phyloP scores from a whole-genome alignment of 352 stramenopile species.

The Phytophthora europaea region DNA sequence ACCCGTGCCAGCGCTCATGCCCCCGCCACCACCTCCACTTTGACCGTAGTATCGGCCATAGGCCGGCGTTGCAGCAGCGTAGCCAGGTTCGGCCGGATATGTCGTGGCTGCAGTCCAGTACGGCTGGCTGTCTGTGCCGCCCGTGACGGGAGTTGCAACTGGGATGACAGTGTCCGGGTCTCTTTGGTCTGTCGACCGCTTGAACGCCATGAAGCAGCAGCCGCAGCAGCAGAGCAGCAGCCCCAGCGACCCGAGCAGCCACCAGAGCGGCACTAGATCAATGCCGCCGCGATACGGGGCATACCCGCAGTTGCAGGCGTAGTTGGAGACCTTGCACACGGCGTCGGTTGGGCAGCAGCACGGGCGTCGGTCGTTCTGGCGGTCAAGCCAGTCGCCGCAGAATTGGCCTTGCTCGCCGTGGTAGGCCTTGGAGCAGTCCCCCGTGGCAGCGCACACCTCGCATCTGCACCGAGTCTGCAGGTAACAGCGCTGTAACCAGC shows the following conservation, averaged over 20 bases:
- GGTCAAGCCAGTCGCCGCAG: conserved; percentile 69
- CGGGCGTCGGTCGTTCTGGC: conserved; percentile 41
- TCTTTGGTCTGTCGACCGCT: conserved; percentile 8
- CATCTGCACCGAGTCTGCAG: conserved; percentile 35
- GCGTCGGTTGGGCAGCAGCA: conserved; percentile 60
- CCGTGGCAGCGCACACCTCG: conserved; percentile 53
- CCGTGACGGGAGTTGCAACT: conserved; percentile 24
- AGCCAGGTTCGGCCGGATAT: conserved; percentile 28
- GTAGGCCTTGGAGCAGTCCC: conserved; percentile 56
- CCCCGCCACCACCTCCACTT: conserved; percentile 18
- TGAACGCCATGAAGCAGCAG: conserved; percentile 36
- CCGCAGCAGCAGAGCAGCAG: conserved; percentile 42
- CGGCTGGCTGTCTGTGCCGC: conserved; percentile 1
- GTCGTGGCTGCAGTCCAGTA: conserved; percentile 17
- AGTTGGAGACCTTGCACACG: conserved; percentile 60
- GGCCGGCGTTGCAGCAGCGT: conserved; percentile 26
- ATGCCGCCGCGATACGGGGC: conserved; percentile 17
- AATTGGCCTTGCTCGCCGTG: conserved; percentile 47
- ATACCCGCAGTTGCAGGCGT: conserved; percentile 56
- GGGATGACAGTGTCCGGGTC: conserved; percentile 20
- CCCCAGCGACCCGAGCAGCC: conserved; percentile 40
- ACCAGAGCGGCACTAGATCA: conserved; percentile 58
- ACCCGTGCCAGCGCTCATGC: conserved; percentile 56
- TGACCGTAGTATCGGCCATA: conserved; percentile 34
- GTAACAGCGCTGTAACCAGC: not conserved